These are phyloP conservation scores for Candida insectorum DNA, from an alignment of 805 yeast genomes.

Conservation along the genomic window DNA sequence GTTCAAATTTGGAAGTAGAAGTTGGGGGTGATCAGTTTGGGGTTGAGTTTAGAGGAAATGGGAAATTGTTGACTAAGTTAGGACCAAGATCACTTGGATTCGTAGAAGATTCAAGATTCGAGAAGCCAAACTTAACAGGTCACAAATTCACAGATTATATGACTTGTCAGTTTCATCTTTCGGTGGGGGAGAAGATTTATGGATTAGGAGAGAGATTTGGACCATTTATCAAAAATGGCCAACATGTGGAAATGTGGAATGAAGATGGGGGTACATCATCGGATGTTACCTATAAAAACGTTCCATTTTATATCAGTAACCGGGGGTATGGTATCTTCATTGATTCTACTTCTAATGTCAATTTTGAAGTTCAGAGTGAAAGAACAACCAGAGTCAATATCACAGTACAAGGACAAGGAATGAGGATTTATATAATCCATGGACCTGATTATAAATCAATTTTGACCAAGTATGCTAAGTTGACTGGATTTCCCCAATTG, in stretches of 20 bases:
- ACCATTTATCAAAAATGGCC: constrained; percentile 33
- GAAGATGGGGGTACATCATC: constrained; percentile 38
- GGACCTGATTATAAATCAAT: constrained; percentile 31
- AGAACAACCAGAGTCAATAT: constrained; percentile 34
- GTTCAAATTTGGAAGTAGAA: constrained; percentile 10
- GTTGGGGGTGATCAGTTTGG: constrained; percentile 11
- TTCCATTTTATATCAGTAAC: constrained; percentile 31
- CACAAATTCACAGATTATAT: constrained; percentile 17
- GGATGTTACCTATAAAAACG: constrained; percentile 33
- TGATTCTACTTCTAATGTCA: constrained; percentile 26
- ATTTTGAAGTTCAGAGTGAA: constrained; percentile 33
- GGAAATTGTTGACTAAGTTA: constrained; percentile 23
- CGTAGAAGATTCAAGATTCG: constrained; percentile 24
- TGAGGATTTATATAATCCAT: constrained; percentile 24
- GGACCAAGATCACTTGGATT: constrained; percentile 32
- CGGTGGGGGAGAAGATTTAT: constrained; percentile 32
- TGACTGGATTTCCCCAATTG: constrained; percentile 34
- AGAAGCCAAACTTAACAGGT: constrained; percentile 9
- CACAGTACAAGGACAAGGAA: constrained; percentile 29
- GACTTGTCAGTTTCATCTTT: constrained; percentile 29
- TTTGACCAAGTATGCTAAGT: constrained; percentile 20
- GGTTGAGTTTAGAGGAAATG: constrained; percentile 17
- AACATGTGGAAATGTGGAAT: constrained; percentile 34
- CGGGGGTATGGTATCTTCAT: constrained; percentile 35
- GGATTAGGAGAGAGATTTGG: constrained; percentile 39